Base-by-base conservation (phyloP, 768 basidiomycete species). In the Fomitopsis serialis region DNA sequence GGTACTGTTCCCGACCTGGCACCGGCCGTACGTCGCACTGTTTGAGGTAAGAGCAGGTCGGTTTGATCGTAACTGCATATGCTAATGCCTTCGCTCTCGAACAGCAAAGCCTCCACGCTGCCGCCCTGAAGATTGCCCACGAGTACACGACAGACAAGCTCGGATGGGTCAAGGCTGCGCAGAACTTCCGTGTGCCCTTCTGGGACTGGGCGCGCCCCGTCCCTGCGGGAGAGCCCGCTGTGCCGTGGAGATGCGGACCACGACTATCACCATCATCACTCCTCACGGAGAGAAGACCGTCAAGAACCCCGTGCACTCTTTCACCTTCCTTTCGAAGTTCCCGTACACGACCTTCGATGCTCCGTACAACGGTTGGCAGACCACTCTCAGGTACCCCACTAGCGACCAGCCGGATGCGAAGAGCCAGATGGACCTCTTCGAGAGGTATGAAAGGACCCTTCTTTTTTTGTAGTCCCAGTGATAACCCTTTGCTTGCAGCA, bases 1-100 rank as follows among this genome's bases (percentile, higher is more conserved):
- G 1, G 69, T 74, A 9, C 65, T 80, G 10, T 81, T 81, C 69
- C 79, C 79, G 8, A 79, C 76, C 4, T 81, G 77, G 76, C 80
- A 83, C 57, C 65, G 81, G 47, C 77, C 78, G 2, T 81, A 81
- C 55, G 62, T 81, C 23, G 61, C 73, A 32, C 63, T 80, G 1
- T 74, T 72, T 53, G 80, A 83, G 70, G 80, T 80, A 44, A 10
- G 68, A 54, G n/a, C n/a, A n/a, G n/a, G n/a, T n/a, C n/a, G n/a
- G n/a, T n/a, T n/a, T n/a, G n/a, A n/a, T n/a, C n/a, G n/a, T n/a
- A n/a, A n/a, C n/a, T n/a, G n/a, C n/a, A n/a, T n/a, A n/a, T n/a
- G n/a, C n/a, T 40, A 11, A 32, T 35, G n/a, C 35, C 23, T 50
- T 23, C 50, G 15, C 45, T 45, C 19, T 52, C 11, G 32, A 46